Evolutionary conservation across 208 protist genomes (phyloP), one percentile per base, ranked within the genome.

Genomic region (Trichomonas gallinae): DNA sequence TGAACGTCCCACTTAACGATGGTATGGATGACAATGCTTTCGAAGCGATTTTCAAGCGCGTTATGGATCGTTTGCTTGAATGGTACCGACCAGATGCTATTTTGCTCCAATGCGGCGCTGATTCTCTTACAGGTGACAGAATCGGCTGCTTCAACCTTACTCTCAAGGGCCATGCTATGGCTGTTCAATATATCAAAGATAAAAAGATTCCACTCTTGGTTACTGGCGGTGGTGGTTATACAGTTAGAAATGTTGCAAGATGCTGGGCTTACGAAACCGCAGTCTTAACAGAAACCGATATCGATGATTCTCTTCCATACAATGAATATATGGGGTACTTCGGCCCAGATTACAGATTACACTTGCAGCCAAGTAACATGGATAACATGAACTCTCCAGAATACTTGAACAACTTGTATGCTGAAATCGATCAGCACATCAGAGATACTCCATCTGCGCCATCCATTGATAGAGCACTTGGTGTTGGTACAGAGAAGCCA

Each of bases 21-120:
- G 98, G 98, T 72, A 99, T 99, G 15, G 97, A 98, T 49, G 99
- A 99, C 96, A 97, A 97, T 46, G 97, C 96, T 10, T 99, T 98
- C 97, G 97, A 98, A 9, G 97, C 98, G 46, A 98, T 99, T n/a
- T 99, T 99, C 97, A 98, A 98, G 96, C 98, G 98, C 0, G 26
- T 99, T 31, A 97, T 99, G 10, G 97, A 97, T 17, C 96, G 97
- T 82, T 98, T 99, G 8, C 99, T 99, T 97, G 97, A 98, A 91
- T 98, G 97, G 88, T 99, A 98, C 96, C 82, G 97, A 83, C 99
- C 99, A 0, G 98, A 98, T 58, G 99, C 98, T 0, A 98, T 99
- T 96, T 99, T 99, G 0, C 97, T 99, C 13, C 99, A 99, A 97
- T 99, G 99, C 98, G 99, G 99, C 63, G 99, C 99, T 10, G 99